phyloP scores from a whole-genome alignment of 257 asterid genomes.

The Solanum neorickii region DNA sequence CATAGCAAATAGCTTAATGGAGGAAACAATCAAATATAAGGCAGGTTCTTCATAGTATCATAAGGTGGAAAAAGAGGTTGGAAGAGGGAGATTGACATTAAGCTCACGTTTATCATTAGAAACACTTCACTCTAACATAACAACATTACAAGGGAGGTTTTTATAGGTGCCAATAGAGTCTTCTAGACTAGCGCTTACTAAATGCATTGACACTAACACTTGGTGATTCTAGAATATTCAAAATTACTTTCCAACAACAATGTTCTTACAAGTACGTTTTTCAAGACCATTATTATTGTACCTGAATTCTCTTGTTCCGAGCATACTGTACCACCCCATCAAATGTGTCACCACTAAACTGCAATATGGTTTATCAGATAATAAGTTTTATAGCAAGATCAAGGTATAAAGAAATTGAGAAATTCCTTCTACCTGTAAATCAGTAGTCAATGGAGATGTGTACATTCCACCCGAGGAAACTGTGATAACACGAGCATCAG shows the following conservation, averaged over 20 bases:
- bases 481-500: constrained; percentile 93
- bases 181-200: background rate
- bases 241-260: background rate
- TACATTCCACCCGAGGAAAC: constrained; percentile 98
- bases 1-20: background rate
- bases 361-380: constrained; percentile 9
- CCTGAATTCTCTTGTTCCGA: constrained; percentile 92
- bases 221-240: background rate
- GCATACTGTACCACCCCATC: constrained; percentile 86
- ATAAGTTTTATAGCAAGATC: background rate
- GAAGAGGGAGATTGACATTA: background rate
- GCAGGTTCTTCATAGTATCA: background rate
- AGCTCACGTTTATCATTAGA: background rate
- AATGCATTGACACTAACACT: background rate
- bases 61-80: background rate
- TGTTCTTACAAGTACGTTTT: background rate
- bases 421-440: constrained; percentile 41
- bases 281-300: background rate
- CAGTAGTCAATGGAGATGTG: constrained; percentile 63
- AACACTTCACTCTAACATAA: background rate
- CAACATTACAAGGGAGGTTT: background rate
- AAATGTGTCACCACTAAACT: constrained; percentile 50
- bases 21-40: background rate
- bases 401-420: background rate
- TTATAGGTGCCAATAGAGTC: background rate